Base-by-base conservation (phyloP, 495 filamentous ascomycete genomes). In the Echria macrotheca region DNA sequence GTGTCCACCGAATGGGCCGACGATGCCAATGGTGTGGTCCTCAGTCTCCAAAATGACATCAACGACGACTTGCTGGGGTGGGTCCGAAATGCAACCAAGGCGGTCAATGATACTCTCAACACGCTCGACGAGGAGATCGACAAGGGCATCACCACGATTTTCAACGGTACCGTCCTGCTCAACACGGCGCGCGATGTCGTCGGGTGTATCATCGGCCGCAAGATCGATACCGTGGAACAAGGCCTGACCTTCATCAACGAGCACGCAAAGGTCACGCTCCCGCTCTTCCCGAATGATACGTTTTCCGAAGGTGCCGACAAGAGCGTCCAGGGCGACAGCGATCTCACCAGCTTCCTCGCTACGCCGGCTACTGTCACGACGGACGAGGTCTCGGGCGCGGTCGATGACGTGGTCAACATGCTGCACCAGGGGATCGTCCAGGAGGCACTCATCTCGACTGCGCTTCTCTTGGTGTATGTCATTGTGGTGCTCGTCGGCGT, bases 231-330 rank as follows among this genome's bases (percentile, higher is more conserved):
- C 9, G 76, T 97, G 52, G 74, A 97, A 61, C 82, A 84, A 55
- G 93, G 85, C 7, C 78, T 97, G 0, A 94, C 86, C 0, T 98
- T 90, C 89, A 84, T 94, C 25, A 73, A 82, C 48, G 84, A 97
- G 55, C 61, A 96, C 56, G 90, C 94, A 1, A 79, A 94, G 41
- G 76, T 98, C 54, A 69, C 80, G 49, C 85, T 98, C 58, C 93
- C 94, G 0, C 60, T 76, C 17, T 78, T 97, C 24, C 75, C 78
- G 21, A 82, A 87, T 59, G 75, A 96, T 57, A 85, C 85, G 22
- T 95, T 98, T 74, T 89, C 87, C 41, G 69, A 81, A 29, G 91
- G 91, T 22, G 87, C 91, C 28, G 65, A 77, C 12, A 69, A 77
- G 29, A 83, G 79, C 55, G 71, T 89, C 54, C 59, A 70, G 25